These are phyloP conservation scores for Volvox africanus DNA, from an alignment of 139 green algal species.

Conservation along the genomic window DNA sequence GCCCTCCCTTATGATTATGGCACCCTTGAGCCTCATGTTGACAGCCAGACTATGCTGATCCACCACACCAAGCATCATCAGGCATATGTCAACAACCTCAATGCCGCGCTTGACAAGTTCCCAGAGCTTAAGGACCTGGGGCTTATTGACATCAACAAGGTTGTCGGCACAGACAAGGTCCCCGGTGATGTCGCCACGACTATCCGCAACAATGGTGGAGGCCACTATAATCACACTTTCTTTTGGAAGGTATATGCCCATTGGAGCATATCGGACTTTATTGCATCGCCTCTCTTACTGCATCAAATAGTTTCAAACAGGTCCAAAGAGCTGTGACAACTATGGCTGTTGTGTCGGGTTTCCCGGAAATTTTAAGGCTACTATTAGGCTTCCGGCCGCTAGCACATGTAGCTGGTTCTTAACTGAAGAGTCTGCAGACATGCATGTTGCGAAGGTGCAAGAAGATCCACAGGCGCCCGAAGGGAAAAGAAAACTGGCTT, in stretches of 20 bases:
- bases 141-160: conserved; percentile 74
- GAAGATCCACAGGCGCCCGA: too few species aligned
- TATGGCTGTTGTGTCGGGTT: too few species aligned
- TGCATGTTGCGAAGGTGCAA: too few species aligned
- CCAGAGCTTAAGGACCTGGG: conserved; percentile 73
- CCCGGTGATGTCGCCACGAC: conserved; percentile 70
- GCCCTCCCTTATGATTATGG: conserved; percentile 75
- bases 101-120: conserved; percentile 78
- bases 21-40: conserved; percentile 85
- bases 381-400: too few species aligned
- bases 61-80: conserved; percentile 89
- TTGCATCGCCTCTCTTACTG: neutral
- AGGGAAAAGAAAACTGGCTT: too few species aligned
- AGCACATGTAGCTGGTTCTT: too few species aligned
- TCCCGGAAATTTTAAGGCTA: too few species aligned
- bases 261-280: neutral
- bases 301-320: neutral
- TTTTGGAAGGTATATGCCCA: conserved; percentile 61
- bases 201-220: conserved; percentile 78
- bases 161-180: conserved; percentile 65
- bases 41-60: conserved; percentile 85
- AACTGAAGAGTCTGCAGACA: too few species aligned
- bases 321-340: neutral
- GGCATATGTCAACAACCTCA: conserved; percentile 87
- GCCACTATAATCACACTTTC: conserved; percentile 76